Conservation (phyloP, 768 basidiomycete species). For the Tylopilus subfusipes region DNA sequence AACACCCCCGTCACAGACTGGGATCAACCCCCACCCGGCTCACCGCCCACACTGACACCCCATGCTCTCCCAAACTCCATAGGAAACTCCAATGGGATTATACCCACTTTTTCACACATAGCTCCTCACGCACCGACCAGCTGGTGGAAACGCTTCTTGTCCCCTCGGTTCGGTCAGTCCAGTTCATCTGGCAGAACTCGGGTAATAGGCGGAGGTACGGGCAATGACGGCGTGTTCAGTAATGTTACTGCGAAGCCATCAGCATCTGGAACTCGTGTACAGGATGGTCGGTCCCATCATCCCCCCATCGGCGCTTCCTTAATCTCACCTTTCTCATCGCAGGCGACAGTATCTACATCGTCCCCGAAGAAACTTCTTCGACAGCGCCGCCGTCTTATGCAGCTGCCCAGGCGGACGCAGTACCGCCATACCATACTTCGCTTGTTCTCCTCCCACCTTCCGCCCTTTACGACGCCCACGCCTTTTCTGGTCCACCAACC, state of each 20-base stretch:
- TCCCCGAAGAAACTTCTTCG: constrained; percentile 79
- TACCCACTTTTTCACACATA: constrained; percentile 48
- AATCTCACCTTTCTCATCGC: constrained; percentile 2
- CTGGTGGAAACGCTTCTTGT: constrained; percentile 62
- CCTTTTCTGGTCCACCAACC: constrained; percentile 37
- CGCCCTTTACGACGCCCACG: constrained; percentile 33
- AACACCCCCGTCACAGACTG: constrained; percentile 65
- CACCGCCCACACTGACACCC: constrained; percentile 64
- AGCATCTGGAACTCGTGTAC: constrained; percentile 51
- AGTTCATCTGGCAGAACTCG: constrained; percentile 32
- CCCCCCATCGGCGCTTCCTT: background rate
- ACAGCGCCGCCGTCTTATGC: constrained; percentile 92
- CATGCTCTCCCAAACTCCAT: constrained; percentile 63
- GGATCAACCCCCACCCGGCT: constrained; percentile 79
- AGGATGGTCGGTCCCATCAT: constrained; percentile 43
- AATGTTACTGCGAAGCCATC: constrained; percentile 88
- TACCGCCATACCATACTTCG: constrained; percentile 97
- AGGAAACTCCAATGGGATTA: constrained; percentile 72
- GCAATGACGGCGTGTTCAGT: constrained; percentile 91
- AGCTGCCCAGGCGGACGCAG: constrained; percentile 89
- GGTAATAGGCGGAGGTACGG: constrained; percentile 58
- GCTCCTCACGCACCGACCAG: constrained; percentile 29
- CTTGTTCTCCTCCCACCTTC: constrained; percentile 81
- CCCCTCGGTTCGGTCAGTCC: constrained; percentile 42
- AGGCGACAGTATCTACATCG: constrained; percentile 72